A percentile compares a stretch with the other conserved stretches of the same genome.
phyloP scores from a whole-genome alignment of 495 filamentous ascomycete genomes.

The Massariosphaeria phaeospora region DNA sequence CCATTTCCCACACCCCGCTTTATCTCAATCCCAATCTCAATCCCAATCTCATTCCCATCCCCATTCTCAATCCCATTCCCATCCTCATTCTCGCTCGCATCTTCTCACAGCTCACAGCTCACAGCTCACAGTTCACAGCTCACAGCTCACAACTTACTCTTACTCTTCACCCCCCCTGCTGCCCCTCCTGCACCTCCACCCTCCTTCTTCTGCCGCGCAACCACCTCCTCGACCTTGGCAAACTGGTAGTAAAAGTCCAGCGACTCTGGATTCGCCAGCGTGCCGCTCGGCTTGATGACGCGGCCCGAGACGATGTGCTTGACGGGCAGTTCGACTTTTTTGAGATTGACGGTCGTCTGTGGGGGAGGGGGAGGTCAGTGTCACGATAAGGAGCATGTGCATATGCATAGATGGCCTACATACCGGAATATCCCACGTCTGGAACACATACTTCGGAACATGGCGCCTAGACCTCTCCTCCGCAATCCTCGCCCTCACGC shows the following conservation, averaged over 20 bases:
- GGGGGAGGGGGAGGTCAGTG: neutral
- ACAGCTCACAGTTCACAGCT: too few relatives aligned
- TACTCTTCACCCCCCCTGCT: conserved; percentile 44
- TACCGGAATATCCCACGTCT: conserved; percentile 75
- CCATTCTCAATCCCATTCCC: too few relatives aligned
- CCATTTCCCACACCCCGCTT: too few relatives aligned
- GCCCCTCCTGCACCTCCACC: conserved; percentile 68
- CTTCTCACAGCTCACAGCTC: too few relatives aligned
- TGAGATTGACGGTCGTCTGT: conserved; percentile 74
- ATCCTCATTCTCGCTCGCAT: too few relatives aligned
- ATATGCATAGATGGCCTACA: conserved; percentile 43
- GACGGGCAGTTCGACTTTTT: conserved; percentile 80
- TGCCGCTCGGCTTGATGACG: conserved; percentile 68
- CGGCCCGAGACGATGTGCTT: conserved; percentile 79
- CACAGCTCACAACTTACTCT: conserved; percentile 17
- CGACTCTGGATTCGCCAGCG: conserved; percentile 68
- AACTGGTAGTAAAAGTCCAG: conserved; percentile 77
- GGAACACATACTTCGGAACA: conserved; percentile 73
- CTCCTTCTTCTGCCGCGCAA: conserved; percentile 54
- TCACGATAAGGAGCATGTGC: neutral
- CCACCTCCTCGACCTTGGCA: conserved; percentile 67
- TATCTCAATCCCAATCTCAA: too few relatives aligned
- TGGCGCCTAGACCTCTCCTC: conserved; percentile 63
- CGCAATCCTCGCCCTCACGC: conserved; percentile 59
- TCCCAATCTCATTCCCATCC: too few relatives aligned